Conservation (phyloP, 768 basidiomycete species). For the Lepiota venenata region DNA sequence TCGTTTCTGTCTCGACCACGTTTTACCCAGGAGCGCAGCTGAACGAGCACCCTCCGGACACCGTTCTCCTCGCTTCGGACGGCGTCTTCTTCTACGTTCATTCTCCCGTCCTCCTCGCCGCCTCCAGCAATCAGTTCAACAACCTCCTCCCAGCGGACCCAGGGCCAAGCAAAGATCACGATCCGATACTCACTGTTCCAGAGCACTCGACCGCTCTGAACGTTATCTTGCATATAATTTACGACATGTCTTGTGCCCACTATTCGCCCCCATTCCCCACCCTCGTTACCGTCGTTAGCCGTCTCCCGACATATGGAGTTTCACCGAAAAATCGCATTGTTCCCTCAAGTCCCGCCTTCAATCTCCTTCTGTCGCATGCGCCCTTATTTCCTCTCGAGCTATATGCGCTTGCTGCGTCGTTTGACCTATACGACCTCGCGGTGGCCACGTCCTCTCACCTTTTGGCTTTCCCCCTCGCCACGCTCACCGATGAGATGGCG, state of each 20-base stretch:
- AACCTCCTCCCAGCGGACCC: slow-evolving; percentile 46
- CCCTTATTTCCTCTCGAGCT: slow-evolving; percentile 67
- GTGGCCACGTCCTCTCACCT: slow-evolving; percentile 73
- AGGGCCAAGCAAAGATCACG: slow-evolving; percentile 37
- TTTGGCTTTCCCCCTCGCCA: slow-evolving; percentile 64
- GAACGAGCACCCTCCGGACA: slow-evolving; percentile 53
- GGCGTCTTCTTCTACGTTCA: slow-evolving; percentile 86
- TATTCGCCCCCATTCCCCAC: slow-evolving; percentile 67
- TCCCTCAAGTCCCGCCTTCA: slow-evolving; percentile 53
- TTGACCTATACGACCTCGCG: slow-evolving; percentile 71
- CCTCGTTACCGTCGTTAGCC: slow-evolving; percentile 52
- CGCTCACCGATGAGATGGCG: slow-evolving; percentile 69
- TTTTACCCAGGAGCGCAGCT: slow-evolving; percentile 72
- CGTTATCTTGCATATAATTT: slow-evolving; percentile 68
- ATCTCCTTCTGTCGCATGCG: slow-evolving; percentile 62
- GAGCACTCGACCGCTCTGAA: slow-evolving; percentile 66
- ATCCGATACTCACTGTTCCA: slow-evolving; percentile 54
- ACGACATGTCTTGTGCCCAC: slow-evolving; percentile 70
- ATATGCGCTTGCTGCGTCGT: slow-evolving; percentile 65
- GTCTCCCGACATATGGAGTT: slow-evolving; percentile 60
- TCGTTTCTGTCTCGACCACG: slow-evolving; percentile 79
- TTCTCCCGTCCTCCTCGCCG: slow-evolving; percentile 48
- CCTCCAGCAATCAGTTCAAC: slow-evolving; percentile 65
- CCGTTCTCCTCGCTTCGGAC: slow-evolving; percentile 68
- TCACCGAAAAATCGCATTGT: slow-evolving; percentile 41